phyloP scores from a whole-genome alignment of 2,329 filamentous ascomycete genomes.

The Fusarium sp. region DNA sequence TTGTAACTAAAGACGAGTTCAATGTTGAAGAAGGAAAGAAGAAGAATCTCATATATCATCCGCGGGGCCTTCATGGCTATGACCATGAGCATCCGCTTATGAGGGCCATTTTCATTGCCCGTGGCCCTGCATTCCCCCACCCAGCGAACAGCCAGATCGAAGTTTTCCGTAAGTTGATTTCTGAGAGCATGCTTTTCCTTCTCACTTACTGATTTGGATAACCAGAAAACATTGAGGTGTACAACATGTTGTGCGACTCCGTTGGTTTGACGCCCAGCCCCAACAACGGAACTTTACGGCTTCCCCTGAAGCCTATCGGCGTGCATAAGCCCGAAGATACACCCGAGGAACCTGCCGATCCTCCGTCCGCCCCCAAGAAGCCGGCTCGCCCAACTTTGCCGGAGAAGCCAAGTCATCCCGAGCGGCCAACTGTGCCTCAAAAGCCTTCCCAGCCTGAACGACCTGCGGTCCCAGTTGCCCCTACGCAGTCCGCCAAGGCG shows the following conservation, averaged over 20 bases:
- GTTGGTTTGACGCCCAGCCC: conserved; percentile 75
- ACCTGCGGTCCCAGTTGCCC: conserved; percentile 17
- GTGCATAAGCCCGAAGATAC: conserved; percentile 64
- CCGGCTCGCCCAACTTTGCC: conserved; percentile 34
- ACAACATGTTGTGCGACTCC: conserved; percentile 93
- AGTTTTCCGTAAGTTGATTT: conserved; percentile 78
- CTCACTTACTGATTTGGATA: conserved; percentile 49
- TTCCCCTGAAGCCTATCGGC: conserved; percentile 73
- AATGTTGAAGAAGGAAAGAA: conserved; percentile 72
- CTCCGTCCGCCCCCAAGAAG: conserved; percentile 41
- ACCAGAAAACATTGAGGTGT: conserved; percentile 96
- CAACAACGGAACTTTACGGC: conserved; percentile 87
- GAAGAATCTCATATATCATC: conserved; percentile 75
- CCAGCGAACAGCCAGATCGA: conserved; percentile 80
- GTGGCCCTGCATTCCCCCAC: conserved; percentile 92
- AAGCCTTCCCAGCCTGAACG: conserved; percentile 24
- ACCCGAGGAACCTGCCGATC: conserved; percentile 63
- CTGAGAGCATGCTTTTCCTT: not conserved
- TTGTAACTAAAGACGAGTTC: conserved; percentile 83
- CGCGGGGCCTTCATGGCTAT: conserved; percentile 90
- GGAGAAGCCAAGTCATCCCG: conserved; percentile 28
- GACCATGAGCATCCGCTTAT: conserved; percentile 95
- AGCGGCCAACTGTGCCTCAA: conserved; percentile 22
- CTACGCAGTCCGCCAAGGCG: conserved; percentile 29
- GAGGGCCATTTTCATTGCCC: conserved; percentile 93